phyloP scores from a whole-genome alignment of 441 rosid species.

The Pelargonium fulgidum region DNA sequence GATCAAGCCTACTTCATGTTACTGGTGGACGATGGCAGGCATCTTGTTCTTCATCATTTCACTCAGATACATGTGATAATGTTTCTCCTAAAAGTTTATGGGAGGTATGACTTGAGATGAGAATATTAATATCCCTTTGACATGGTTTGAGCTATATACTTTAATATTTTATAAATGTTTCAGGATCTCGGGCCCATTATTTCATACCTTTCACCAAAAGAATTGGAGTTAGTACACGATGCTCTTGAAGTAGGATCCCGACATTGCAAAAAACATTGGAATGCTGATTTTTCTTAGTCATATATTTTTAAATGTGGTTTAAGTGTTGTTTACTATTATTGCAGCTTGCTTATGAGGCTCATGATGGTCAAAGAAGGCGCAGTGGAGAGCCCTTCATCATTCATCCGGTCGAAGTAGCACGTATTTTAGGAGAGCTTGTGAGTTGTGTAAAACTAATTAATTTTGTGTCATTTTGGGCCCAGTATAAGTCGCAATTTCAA shows the following conservation, averaged over 20 bases:
- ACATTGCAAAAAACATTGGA: conserved; percentile 15
- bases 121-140: conserved; percentile 13
- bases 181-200: conserved; percentile 74
- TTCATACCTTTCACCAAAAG: conserved; percentile 74
- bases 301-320: conserved; percentile 19
- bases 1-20: conserved; percentile 36
- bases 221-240: conserved; percentile 67
- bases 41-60: conserved; percentile 40
- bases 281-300: background rate
- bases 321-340: conserved; percentile 25
- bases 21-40: conserved; percentile 50
- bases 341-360: conserved; percentile 94
- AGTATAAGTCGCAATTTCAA: conserved; percentile 18
- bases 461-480: conserved; percentile 15
- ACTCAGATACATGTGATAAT: conserved; percentile 34
- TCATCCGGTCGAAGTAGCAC: conserved; percentile 95
- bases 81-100: conserved; percentile 75
- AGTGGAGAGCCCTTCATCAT: conserved; percentile 90
- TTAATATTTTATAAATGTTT: conserved; percentile 22
- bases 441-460: conserved; percentile 28
- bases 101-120: conserved; percentile 53
- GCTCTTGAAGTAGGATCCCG: conserved; percentile 62
- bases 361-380: conserved; percentile 83
- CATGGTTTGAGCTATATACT: conserved; percentile 21
- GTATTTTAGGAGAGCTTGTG: conserved; percentile 92